Base-by-base conservation (phyloP, 139 green algal species). In the Diplosphaera chodatii region DNA sequence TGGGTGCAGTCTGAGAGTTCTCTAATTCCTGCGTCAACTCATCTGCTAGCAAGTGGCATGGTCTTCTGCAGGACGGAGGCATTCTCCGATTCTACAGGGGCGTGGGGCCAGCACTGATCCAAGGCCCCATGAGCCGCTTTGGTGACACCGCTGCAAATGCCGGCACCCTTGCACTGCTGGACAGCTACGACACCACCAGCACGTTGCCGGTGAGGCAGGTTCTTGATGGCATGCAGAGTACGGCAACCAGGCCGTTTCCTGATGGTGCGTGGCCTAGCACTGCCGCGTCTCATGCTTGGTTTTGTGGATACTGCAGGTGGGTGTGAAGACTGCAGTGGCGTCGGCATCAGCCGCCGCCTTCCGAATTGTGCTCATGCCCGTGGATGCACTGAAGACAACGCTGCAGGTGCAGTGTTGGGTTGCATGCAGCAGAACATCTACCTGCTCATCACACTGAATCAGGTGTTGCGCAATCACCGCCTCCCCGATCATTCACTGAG, bases 121-220 rank as follows among this genome's bases (percentile, higher is more conserved):
- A 97, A 81, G 90, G 88, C n/a, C 92, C 91, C 8, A 68, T 96
- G 40, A 88, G 75, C 27, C 83, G 93, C 41, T 98, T 98, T 80
- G 92, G 93, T 56, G 93, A 97, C 85, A 97, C 93, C 4, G 92
- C 93, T n/a, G 86, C 89, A 65, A 97, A 98, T 81, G 88, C 91
- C 10, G 92, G 92, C 40, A 71, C 94, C 67, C 81, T 98, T 33
- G 82, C 87, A 13, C 68, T 94, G 65, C 72, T 97, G 20, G 82
- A 96, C 73, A 83, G 81, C 56, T 83, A 88, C 30, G 82, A 89
- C 18, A 66, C 78, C 13, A 90, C 86, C 23, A 59, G 25, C 16
- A 59, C 25, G 29, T 4, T 59, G 48, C 16, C 48, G 48, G 48
- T 59, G 18, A 59, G n/a, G n/a, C n/a, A n/a, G n/a, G n/a, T n/a